phyloP scores from a whole-genome alignment of 2,329 filamentous ascomycete genomes.

The Aspergillaceae sp. region DNA sequence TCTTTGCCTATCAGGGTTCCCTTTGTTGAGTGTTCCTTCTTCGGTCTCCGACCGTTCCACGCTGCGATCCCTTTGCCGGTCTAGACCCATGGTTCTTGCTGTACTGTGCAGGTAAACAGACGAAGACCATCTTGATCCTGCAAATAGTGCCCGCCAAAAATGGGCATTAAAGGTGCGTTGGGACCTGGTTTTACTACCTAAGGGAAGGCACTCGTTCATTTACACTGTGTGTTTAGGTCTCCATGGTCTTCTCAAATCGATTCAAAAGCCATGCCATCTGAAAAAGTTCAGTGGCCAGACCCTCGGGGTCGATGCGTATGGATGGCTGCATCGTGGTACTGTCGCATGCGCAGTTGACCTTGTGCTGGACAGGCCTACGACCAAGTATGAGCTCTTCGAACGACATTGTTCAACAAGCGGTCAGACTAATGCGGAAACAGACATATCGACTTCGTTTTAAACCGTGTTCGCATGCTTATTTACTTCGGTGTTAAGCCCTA shows the following conservation, averaged over 20 bases:
- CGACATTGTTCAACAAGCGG: too few species aligned
- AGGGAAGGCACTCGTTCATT: background rate
- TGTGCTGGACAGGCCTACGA: constrained; percentile 77
- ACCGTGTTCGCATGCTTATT: constrained; percentile 84
- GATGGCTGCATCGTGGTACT: constrained; percentile 92
- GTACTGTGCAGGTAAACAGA: constrained; percentile 17
- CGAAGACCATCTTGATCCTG: constrained; percentile 21
- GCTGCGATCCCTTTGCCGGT: constrained; percentile 1
- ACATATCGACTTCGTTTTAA: constrained; percentile 83
- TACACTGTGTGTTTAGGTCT: constrained; percentile 51
- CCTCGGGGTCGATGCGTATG: constrained; percentile 92
- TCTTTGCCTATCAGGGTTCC: background rate
- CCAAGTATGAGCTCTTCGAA: constrained; percentile 52
- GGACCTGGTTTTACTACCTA: background rate
- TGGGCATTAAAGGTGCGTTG: constrained; percentile 39
- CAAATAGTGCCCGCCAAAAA: constrained; percentile 20
- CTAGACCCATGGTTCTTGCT: constrained; percentile 12
- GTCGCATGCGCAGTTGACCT: constrained; percentile 86
- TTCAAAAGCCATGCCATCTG: constrained; percentile 78
- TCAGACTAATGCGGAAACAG: constrained; percentile 38
- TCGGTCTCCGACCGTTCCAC: constrained; percentile 1
- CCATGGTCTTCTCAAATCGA: constrained; percentile 86
- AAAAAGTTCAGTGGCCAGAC: constrained; percentile 83
- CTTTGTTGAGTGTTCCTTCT: constrained; percentile 1
- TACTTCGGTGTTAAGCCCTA: constrained; percentile 94